Base-by-base conservation (phyloP, 2,329 filamentous ascomycete genomes). In the Knufia fluminis region DNA sequence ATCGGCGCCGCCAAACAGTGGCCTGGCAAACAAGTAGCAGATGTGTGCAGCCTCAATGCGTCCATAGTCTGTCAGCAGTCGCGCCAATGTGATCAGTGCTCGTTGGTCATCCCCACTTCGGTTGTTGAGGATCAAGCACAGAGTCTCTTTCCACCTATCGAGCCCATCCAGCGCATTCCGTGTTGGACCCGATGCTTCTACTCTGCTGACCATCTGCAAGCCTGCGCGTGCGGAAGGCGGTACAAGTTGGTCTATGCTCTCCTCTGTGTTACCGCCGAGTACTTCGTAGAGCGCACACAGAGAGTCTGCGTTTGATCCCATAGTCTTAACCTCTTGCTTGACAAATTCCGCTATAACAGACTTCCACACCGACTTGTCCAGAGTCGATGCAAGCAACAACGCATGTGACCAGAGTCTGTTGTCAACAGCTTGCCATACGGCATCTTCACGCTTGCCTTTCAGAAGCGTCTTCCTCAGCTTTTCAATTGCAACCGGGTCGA, bases 331-430 rank as follows among this genome's bases (percentile, higher is more conserved):
- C 65, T 98, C 92, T 61, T 94, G 90, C 57, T 89, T 84, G 16
- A 98, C 85, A 61, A 98, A 98, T 61, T 98, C 92, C 61, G 94
- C 89, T 0, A 89, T 81, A 22, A 98, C 90, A 63, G 94, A 86
- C 64, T 89, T 94, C 78, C 94, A 97, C 2, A 94, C 73, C 3
- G 75, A 71, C 39, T 72, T 75, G 19, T 87, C 85, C 42, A 86
- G 73, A 1, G 87, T 92, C 4, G 68, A 94, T 65, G 92, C 85
- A 31, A 98, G 83, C 17, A 98, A 74, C 77, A 98, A 85, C 2
- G 92, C 94, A 65, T 98, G 94, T 1, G 88, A 92, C 94, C 94
- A 98, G 2, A 98, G 72, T 43, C 90, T 81, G 65, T 90, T 89
- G 65, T 98, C 92, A 26, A 89, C 91, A 3, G 92, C 90, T 55